Conservation (phyloP, 495 filamentous ascomycete species). For the Neurospora sp. region DNA sequence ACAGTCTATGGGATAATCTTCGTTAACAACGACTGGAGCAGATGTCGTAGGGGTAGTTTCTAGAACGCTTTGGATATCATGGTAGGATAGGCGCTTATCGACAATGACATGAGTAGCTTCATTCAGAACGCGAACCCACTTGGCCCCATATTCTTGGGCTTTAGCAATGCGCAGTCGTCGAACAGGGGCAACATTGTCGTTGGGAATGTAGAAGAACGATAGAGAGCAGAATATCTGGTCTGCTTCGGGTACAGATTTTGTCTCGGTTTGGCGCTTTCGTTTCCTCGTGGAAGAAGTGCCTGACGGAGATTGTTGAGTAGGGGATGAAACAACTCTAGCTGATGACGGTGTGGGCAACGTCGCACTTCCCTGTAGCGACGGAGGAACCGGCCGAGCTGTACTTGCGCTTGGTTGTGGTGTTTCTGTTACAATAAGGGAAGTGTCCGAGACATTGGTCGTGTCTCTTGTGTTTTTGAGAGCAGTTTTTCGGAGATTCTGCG, state of each 20-base stretch:
- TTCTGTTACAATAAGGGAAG: conserved; percentile 12
- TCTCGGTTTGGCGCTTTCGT: conserved; percentile 34
- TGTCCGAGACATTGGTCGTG: not conserved
- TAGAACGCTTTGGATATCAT: conserved; percentile 54
- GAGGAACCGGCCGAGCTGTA: conserved; percentile 1
- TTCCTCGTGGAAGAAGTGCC: conserved; percentile 28
- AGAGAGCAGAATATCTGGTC: conserved; percentile 57
- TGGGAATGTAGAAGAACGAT: conserved; percentile 71
- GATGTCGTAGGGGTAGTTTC: conserved; percentile 41
- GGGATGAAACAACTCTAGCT: not conserved
- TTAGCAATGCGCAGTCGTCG: conserved; percentile 64
- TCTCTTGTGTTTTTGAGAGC: not conserved
- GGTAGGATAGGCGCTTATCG: conserved; percentile 57
- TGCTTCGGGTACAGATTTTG: conserved; percentile 43
- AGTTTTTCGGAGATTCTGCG: not conserved
- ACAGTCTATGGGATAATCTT: conserved; percentile 72
- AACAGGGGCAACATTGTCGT: conserved; percentile 57
- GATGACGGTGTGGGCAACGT: conserved; percentile 11
- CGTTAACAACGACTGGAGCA: conserved; percentile 49
- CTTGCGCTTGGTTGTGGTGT: conserved; percentile 14
- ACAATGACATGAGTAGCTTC: conserved; percentile 67
- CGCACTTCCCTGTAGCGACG: conserved; percentile 12
- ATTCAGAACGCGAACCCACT: conserved; percentile 25
- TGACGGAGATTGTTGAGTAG: conserved; percentile 14
- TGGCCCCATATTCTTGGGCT: conserved; percentile 66